Evolutionary conservation across 306 rosid genomes (phyloP), one percentile per base, ranked within the genome.

Genomic region (Hylodesmum podocarpum): DNA sequence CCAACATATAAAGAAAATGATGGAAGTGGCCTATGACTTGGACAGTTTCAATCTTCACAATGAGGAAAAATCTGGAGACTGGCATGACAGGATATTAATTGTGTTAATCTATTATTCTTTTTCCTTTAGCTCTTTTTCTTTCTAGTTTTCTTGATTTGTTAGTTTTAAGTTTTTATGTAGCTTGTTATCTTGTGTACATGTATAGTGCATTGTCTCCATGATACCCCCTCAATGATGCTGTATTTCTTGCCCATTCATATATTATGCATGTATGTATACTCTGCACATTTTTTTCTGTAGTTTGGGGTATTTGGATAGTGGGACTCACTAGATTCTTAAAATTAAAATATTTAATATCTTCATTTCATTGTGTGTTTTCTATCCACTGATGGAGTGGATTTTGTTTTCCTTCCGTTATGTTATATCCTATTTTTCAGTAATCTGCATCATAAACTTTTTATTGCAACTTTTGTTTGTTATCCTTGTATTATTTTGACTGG

Each of bases 391-490:
- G 47, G 43, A 47, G 54, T 50, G 33, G 51, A 25, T 71, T 16
- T 65, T 44, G 53, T 55, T 70, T 57, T 62, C 53, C 66, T 79
- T 22, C 65, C 19, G 53, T 51, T 70, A 63, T 50, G 64, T 28
- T 44, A 25, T 70, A 33, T 54, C 77, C 28, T 22, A 15, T 4
- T 81, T 16, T 47, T 72, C 66, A 14, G 41, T 57, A 25, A 46
- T 72, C 39, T 55, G 39, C 58, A 57, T 49, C 21, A 13, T 5
- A 77, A 55, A 12, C 4, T 13, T 71, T 27, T 37, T 78, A 15
- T 21, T 36, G 22, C 22, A 49, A 73, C 50, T 4, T 50, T 61
- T 49, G 2, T 28, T 25, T 27, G 54, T 50, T 70, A 31, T 49
- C 59, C 21, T 54, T 54, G 41, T 34, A 36, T 63, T 59, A 47